These are phyloP conservation scores for Pyrrhoderma lamaoense DNA, from an alignment of 1,284 basidiomycete genomes.

Conservation along the genomic window DNA sequence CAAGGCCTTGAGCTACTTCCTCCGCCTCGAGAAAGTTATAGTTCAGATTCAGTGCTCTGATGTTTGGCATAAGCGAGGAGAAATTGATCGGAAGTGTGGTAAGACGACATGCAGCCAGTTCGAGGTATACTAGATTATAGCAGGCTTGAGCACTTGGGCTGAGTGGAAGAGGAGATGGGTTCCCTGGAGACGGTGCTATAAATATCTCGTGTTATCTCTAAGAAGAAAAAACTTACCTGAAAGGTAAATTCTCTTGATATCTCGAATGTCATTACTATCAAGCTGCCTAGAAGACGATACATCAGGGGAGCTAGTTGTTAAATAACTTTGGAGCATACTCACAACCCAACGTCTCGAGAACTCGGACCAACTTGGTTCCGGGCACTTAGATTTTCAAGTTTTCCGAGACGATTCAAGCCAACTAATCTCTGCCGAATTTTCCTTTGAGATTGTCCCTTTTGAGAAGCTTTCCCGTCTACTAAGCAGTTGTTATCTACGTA, in stretches of 20 bases:
- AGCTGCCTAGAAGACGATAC: slow-evolving; percentile 35
- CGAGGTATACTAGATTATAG: slow-evolving; percentile 89
- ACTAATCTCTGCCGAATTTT: slow-evolving; percentile 29
- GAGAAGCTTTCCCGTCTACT: slow-evolving; percentile 19
- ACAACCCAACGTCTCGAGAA: slow-evolving; percentile 50
- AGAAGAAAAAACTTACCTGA: slow-evolving; percentile 62
- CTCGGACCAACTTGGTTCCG: slow-evolving; percentile 75
- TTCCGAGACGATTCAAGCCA: slow-evolving; percentile 50
- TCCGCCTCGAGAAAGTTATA: slow-evolving; percentile 74
- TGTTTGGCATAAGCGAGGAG: slow-evolving; percentile 67
- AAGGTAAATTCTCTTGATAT: slow-evolving; percentile 89
- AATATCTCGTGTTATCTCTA: too few relatives aligned
- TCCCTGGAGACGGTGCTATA: too few relatives aligned
- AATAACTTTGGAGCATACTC: neutral
- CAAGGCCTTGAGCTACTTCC: slow-evolving; percentile 56
- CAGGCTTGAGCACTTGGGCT: slow-evolving; percentile 38
- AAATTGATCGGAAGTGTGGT: slow-evolving; percentile 67
- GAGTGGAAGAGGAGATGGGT: slow-evolving; percentile 26
- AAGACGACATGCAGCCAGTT: slow-evolving; percentile 87
- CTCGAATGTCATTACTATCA: slow-evolving; percentile 70
- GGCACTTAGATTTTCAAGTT: slow-evolving; percentile 86
- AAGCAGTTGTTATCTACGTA: slow-evolving; percentile 89
- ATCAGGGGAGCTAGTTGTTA: slow-evolving; percentile 7
- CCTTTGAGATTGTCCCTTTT: slow-evolving; percentile 6
- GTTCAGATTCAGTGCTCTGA: slow-evolving; percentile 91